Conservation (phyloP, 768 basidiomycete genomes). For the Lentinula guzmanii region DNA sequence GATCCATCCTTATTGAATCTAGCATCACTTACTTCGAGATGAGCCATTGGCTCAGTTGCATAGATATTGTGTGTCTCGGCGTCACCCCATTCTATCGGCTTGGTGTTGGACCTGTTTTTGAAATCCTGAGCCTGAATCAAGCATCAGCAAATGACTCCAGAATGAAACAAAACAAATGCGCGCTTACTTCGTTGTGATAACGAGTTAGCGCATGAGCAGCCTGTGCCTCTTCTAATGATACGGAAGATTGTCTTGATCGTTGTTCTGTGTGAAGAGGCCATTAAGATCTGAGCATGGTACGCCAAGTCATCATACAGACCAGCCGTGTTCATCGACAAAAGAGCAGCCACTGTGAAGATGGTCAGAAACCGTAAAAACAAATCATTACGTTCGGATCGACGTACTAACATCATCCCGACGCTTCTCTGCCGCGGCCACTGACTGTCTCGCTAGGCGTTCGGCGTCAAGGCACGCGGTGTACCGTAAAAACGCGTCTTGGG, state of each 20-base stretch:
- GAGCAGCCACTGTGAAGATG: slow-evolving; percentile 32
- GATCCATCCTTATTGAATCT: not conserved
- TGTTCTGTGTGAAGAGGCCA: slow-evolving; percentile 20
- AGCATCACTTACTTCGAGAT: slow-evolving; percentile 34
- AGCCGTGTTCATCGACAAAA: slow-evolving; percentile 41
- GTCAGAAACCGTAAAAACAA: slow-evolving; percentile 12
- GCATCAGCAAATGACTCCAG: not conserved
- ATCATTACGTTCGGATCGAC: slow-evolving; percentile 13
- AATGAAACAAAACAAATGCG: not conserved
- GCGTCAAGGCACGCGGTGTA: slow-evolving; percentile 66
- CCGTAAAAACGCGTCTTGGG: slow-evolving; percentile 63
- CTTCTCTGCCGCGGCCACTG: slow-evolving; percentile 59
- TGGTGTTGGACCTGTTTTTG: slow-evolving; percentile 33
- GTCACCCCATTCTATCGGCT: slow-evolving; percentile 43
- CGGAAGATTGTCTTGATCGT: slow-evolving; percentile 47
- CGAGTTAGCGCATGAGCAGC: slow-evolving; percentile 28
- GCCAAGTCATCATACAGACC: slow-evolving; percentile 11
- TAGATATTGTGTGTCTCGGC: slow-evolving; percentile 37
- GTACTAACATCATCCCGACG: slow-evolving; percentile 62
- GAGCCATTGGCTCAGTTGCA: slow-evolving; percentile 31
- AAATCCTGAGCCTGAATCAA: slow-evolving; percentile 24
- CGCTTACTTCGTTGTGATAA: slow-evolving; percentile 37
- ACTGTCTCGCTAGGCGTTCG: slow-evolving; percentile 60
- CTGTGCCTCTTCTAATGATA: slow-evolving; percentile 42
- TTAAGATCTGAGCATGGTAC: slow-evolving; percentile 9